Evolutionary conservation across 2,329 filamentous ascomycete genomes (phyloP), one percentile per base, ranked within the genome.

Genomic region (Colletotrichum cereale): DNA sequence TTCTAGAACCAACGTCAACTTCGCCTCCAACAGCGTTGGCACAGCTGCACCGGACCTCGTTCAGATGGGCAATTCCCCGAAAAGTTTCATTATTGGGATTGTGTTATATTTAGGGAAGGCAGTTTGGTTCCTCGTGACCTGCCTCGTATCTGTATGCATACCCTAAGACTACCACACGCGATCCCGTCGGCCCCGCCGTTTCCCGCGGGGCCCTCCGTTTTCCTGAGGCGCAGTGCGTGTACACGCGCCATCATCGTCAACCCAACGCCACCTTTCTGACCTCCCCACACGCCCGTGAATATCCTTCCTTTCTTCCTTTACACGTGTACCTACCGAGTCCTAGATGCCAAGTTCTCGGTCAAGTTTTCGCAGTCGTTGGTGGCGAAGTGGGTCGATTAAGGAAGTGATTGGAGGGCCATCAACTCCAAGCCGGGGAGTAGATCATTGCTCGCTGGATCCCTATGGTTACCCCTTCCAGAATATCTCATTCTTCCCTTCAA

Each of bases 41-140:
- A 14, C n/a, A 38, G 53, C 5, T 24, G 53, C 53, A 34, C 26
- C 21, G n/a, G 14, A 2, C 31, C 56, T 60, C 18, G 6, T 44
- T n/a, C 56, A 48, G 38, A 44, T n/a, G 34, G 10, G 18, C 16
- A 36, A 57, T 36, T 31, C 48, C 52, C n/a, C 21, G 10, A 36
- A 44, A 55, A 16, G 16, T 18, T 61, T 34, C 21, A 38, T 12
- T 6, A 44, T 42, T n/a, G 34, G 16, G 29, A 50, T 40, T n/a
- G 50, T 71, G 68, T 36, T 72, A 69, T 72, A 64, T 53, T 72
- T 69, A 64, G 58, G 69, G 53, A 36, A 42, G 42, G 34, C 47
- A 29, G 5, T 36, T 16, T 14, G 38, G n/a, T n/a, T 60, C 65
- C 65, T 72, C 69, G 69, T 72, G 58, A 60, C 34, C 44, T 44